A percentile compares a stretch with the other conserved stretches of the same genome.
Evolutionary conservation across 2,329 filamentous ascomycete genomes (phyloP).

Genomic region (Alternaria alternata): DNA sequence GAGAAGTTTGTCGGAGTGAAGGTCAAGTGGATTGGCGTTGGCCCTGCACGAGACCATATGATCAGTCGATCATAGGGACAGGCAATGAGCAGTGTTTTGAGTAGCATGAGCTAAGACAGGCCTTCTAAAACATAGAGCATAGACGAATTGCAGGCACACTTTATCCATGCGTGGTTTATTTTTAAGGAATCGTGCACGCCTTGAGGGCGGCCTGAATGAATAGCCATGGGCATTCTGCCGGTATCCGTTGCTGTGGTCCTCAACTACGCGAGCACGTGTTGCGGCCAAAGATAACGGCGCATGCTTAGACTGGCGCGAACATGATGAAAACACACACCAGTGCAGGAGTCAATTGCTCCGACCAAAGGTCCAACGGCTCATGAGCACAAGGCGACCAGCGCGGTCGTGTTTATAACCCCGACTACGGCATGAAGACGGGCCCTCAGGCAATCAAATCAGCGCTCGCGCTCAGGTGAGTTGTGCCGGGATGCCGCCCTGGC

Average conservation of each 20-base stretch:
- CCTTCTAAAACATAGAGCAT: slow-evolving; percentile 14
- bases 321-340: neutral
- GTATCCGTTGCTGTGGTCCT: neutral
- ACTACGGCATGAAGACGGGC: slow-evolving; percentile 1
- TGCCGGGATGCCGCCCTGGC: neutral
- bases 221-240: neutral
- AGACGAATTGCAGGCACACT: slow-evolving; percentile 8
- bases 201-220: neutral
- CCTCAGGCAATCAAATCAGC: neutral
- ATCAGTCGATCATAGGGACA: slow-evolving; percentile 57
- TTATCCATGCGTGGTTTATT: slow-evolving; percentile 3
- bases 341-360: neutral
- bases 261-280: slow-evolving; percentile 7
- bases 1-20: slow-evolving; percentile 71
- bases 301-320: neutral
- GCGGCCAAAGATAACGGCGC: neutral
- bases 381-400: neutral
- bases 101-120: neutral
- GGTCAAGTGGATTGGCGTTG: slow-evolving; percentile 72
- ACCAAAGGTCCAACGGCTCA: neutral
- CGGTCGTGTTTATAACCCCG: neutral
- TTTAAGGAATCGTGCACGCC: neutral
- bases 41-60: slow-evolving; percentile 71
- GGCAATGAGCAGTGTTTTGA: neutral
- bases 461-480: neutral